These are phyloP conservation scores for Fraxinus platypoda DNA, from an alignment of 305 asterid species.

Conservation along the genomic window DNA sequence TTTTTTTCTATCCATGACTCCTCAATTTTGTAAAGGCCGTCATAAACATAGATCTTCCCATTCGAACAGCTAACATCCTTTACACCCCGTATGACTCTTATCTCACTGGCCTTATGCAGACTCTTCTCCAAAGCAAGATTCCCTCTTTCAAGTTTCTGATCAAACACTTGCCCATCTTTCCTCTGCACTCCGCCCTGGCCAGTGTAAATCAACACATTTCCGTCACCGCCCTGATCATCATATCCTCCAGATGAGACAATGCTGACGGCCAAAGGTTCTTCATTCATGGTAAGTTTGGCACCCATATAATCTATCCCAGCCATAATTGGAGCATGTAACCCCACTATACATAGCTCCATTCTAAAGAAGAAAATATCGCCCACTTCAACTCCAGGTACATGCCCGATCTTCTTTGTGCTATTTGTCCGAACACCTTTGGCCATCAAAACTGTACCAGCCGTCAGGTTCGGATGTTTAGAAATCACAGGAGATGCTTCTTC, in stretches of 20 bases:
- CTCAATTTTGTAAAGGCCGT: constrained; percentile 74
- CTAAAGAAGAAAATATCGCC: constrained; percentile 54
- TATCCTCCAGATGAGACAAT: constrained; percentile 56
- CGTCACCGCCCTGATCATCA: constrained; percentile 53
- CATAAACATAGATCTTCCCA: constrained; percentile 75
- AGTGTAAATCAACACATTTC: constrained; percentile 54
- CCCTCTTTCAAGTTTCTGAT: constrained; percentile 89
- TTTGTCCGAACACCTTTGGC: constrained; percentile 44
- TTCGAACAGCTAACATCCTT: constrained; percentile 40
- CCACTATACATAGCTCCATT: constrained; percentile 53
- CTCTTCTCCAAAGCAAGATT: constrained; percentile 89
- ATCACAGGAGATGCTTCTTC: constrained; percentile 52
- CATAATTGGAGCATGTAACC: constrained; percentile 56
- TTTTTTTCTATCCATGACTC: constrained; percentile 79
- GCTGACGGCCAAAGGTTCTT: constrained; percentile 53
- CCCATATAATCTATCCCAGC: constrained; percentile 56
- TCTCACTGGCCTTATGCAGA: constrained; percentile 70
- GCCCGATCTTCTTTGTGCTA: constrained; percentile 37
- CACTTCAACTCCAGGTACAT: constrained; percentile 49
- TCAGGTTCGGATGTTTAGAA: constrained; percentile 44
- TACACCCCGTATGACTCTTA: constrained; percentile 78
- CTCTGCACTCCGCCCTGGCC: constrained; percentile 78
- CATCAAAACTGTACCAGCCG: constrained; percentile 40
- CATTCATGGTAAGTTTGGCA: constrained; percentile 39
- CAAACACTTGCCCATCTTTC: constrained; percentile 66